A percentile compares a stretch with the other conserved stretches of the same genome.
phyloP scores from a whole-genome alignment of 2,329 filamentous ascomycete species.

The Colletotrichum scovillei region DNA sequence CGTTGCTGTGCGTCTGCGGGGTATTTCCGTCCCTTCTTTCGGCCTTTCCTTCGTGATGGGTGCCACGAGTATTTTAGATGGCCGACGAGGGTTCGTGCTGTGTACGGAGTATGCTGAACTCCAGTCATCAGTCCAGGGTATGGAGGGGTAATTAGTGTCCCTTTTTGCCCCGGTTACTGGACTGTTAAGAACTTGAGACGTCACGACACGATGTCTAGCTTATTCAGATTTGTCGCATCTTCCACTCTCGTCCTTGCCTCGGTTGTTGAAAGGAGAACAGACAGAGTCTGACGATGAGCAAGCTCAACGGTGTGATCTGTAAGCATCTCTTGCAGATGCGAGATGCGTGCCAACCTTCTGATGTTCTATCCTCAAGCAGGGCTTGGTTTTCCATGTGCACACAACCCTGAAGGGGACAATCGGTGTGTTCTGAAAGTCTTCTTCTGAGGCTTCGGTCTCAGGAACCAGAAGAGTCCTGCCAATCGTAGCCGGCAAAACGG shows the following conservation, averaged over 20 bases:
- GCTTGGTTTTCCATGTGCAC: not conserved
- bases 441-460: slow-evolving; percentile 16
- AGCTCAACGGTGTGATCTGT: slow-evolving; percentile 2
- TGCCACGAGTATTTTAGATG: slow-evolving; percentile 12
- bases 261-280: not conserved
- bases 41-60: slow-evolving; percentile 11
- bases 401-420: slow-evolving; percentile 9
- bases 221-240: not conserved
- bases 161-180: not conserved
- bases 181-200: not conserved
- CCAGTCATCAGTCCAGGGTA: not conserved
- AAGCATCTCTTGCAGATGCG: slow-evolving; percentile 13
- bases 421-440: slow-evolving; percentile 4
- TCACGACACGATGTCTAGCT: not conserved
- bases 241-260: not conserved
- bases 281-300: not conserved
- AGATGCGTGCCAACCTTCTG: not conserved
- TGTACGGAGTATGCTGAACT: too few relatives aligned
- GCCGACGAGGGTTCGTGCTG: too few relatives aligned
- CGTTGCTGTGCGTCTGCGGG: slow-evolving; percentile 26
- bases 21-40: slow-evolving; percentile 30
- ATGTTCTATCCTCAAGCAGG: not conserved
- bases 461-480: not conserved
- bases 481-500: slow-evolving; percentile 13
- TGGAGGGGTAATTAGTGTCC: not conserved